phyloP scores from a whole-genome alignment of 169 alveolate species.

The Plasmodium reichenowi region DNA sequence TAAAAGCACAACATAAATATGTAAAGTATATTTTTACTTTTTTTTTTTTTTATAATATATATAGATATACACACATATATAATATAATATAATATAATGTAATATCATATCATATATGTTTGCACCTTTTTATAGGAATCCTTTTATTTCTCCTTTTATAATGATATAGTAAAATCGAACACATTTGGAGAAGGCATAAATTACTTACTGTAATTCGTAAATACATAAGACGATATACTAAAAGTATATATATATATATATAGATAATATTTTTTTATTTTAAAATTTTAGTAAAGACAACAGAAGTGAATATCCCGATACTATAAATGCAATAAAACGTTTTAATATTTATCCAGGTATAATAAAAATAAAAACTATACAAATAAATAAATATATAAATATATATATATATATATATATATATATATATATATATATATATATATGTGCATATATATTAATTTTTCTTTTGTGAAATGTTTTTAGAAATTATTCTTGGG shows the following conservation, averaged over 20 bases:
- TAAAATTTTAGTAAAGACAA: conserved; percentile 27
- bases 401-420: background rate
- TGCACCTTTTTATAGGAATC: conserved; percentile 27
- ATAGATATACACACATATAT: background rate
- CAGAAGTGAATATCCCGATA: conserved; percentile 67
- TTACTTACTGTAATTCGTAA: conserved; percentile 21
- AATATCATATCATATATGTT: background rate
- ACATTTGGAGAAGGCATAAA: conserved; percentile 41
- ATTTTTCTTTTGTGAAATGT: background rate
- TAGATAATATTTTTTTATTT: background rate
- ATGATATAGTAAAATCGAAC: conserved; percentile 47
- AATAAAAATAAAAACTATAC: background rate
- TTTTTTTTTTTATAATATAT: background rate
- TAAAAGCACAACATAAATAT: background rate
- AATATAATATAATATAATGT: background rate
- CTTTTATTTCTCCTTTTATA: conserved; percentile 62
- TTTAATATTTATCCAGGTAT: conserved; percentile 63
- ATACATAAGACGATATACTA: no score
- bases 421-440: no score
- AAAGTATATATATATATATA: no score
- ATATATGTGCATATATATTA: background rate
- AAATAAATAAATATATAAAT: background rate
- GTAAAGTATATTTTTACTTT: background rate
- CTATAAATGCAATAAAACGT: conserved; percentile 63
- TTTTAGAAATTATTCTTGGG: conserved; percentile 45